Base-by-base conservation (phyloP, 2,329 filamentous ascomycete genomes). In the Drechslerella coelobrocha region DNA sequence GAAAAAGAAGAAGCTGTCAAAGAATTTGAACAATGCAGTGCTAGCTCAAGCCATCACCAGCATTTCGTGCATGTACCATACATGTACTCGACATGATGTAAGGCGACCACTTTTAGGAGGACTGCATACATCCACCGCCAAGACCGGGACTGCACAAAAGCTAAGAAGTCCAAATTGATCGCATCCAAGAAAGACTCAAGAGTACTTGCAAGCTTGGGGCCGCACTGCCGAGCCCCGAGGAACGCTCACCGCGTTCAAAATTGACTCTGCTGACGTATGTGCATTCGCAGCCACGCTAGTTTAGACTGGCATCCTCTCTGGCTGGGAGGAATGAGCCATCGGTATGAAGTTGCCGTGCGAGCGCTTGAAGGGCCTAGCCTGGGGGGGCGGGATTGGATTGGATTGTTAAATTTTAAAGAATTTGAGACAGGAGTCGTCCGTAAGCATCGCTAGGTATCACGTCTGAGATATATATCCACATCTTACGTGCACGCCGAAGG, bases 1-100 rank as follows among this genome's bases (percentile, higher is more conserved):
- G n/a, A n/a, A n/a, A n/a, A n/a, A n/a, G n/a, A n/a, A n/a, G 29
- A 31, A 68, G 52, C 63, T 73, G 73, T 56, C 50, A 72, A 61
- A 75, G 48, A 68, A 53, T 72, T 54, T 61, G 29, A 31, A 12
- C 29, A 14, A 41, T 12, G 37, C 9, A 41, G n/a, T 14, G n/a
- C 37, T 41, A 41, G n/a, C 37, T 41, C 37, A 41, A 41, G 37
- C 37, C 37, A 41, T 41, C 37, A 17, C n/a, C n/a, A 14, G 4
- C 4, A 41, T 31, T 31, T n/a, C n/a, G n/a, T n/a, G n/a, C n/a
- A n/a, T n/a, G n/a, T n/a, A n/a, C n/a, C n/a, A n/a, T n/a, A n/a
- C n/a, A n/a, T n/a, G n/a, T n/a, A n/a, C n/a, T n/a, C n/a, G n/a
- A n/a, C n/a, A n/a, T n/a, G n/a, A n/a, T n/a, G n/a, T n/a, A n/a